Evolutionary conservation across 2,329 filamentous ascomycete species (phyloP).

Genomic region (Podosphaera leucotricha): DNA sequence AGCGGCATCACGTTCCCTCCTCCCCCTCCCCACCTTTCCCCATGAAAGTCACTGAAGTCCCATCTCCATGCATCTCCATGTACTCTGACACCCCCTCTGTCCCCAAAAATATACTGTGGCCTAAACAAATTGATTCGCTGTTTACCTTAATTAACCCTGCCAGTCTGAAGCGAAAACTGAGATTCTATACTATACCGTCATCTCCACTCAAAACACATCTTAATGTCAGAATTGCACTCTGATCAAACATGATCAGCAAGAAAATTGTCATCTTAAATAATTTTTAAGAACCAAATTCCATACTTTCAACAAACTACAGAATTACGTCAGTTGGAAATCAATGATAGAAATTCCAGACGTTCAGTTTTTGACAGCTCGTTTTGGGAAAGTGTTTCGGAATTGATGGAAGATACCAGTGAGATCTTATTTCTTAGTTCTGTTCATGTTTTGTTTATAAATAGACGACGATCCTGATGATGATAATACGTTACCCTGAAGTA

Average conservation of each 20-base stretch:
- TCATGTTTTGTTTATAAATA: slow-evolving; percentile 2
- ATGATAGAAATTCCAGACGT: not conserved
- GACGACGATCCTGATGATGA: not conserved
- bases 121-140: not conserved
- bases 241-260: slow-evolving; percentile 38
- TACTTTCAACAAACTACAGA: not conserved
- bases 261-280: slow-evolving; percentile 17
- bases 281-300: not conserved
- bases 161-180: not conserved
- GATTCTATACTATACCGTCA: not conserved
- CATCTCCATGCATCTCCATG: not conserved
- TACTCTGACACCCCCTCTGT: not conserved
- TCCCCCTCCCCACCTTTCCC: not conserved
- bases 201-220: slow-evolving; percentile 3
- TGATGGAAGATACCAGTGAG: slow-evolving; percentile 22
- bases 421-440: slow-evolving; percentile 7
- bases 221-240: slow-evolving; percentile 9
- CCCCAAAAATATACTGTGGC: not conserved
- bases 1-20: not conserved
- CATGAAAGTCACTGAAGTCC: not conserved
- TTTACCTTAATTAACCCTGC: not conserved
- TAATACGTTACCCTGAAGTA: not conserved
- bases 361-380: not conserved
- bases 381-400: not conserved
- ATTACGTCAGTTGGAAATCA: not conserved